Base-by-base conservation (phyloP, 306 rosid species). In the Cicer cuneatum region DNA sequence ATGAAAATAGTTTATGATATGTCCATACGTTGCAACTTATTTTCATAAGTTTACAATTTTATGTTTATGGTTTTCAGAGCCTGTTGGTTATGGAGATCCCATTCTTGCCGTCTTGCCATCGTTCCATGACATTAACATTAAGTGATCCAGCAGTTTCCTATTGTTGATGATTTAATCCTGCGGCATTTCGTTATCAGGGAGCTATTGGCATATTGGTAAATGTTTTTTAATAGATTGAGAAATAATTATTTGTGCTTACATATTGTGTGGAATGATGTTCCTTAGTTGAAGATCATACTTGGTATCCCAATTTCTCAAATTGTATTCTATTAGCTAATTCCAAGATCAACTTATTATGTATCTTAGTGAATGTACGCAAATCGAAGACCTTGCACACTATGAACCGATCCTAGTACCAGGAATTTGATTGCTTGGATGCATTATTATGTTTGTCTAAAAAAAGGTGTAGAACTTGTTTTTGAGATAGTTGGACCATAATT, bases 1-100 rank as follows among this genome's bases (percentile, higher is more conserved):
- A 53, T 53, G 24, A 49, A 14, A 53, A 53, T 53, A 57, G 40
- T 21, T 57, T 24, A 58, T 13, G 9, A 12, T 58, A 58, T 59
- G 16, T 5, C 15, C n/a, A 6, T 58, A 29, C 12, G 64, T 58
- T 33, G 42, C 24, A 59, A 7, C 18, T 33, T 33, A 59, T 33
- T 59, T 59, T 59, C 66, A 35, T 12, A 13, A 59, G 19, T 42
- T 63, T 60, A 79, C 68, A 57, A 5, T 39, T 29, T 52, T 62
- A 62, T 35, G 51, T 74, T 10, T 72, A 53, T 84, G 81, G 69
- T 84, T 82, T 71, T 69, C 97, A 95, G 99, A 95, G 60, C 89
- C 96, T 12, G 91, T 92, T 86, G 99, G 99, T 72, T 95, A 75
- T 11, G 99, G 97, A 65, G 99, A 95, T 41, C 88, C 96, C 7